Base-by-base conservation (phyloP, 2,329 filamentous ascomycete species). In the Xylaria sp. region DNA sequence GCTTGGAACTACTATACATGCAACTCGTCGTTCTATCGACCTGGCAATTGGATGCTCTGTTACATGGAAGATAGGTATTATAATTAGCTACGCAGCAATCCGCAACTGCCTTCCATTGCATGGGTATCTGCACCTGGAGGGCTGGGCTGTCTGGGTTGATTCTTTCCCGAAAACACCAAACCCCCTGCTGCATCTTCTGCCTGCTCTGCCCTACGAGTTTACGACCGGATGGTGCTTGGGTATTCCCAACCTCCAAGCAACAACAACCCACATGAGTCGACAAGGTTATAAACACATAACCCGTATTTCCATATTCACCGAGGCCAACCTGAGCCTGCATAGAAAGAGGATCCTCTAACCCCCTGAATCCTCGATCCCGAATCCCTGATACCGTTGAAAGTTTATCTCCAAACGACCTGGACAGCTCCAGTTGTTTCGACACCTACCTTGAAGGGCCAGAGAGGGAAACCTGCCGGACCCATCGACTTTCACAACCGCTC, bases 401-500 rank as follows among this genome's bases (percentile, higher is more conserved):
- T 26, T 26, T 26, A 26, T 6, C 49, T 19, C 34, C 46, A 46
- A 52, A 49, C 26, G 37, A 53, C 39, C 43, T 56, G 41, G 48
- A 54, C 49, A 56, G 51, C 52, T 58, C 47, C 50, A 57, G 59
- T 48, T 47, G 56, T 50, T 37, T 58, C 52, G 53, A 58, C 55
- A 19, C 34, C 26, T 53, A 41, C 52, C 52, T 24, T 34, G 29
- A 34, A 13, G 29, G 29, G 11, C 29, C 16, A 58, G 54, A 58
- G 52, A 49, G 49, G 47, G 24, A 43, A 54, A 45, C 48, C 46
- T 57, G 52, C 44, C 44, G 37, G 37, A 40, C 37, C 39, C 21
- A 29, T 34, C 48, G n/a, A 38, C 47, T 18, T 49, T 8, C 37
- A 21, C 24, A 37, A 39, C 51, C 57, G 49, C 54, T 65, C 62